Evolutionary conservation across 2,329 filamentous ascomycete species (phyloP), one percentile per base, ranked within the genome.

Genomic region (Venturia aucupariae): DNA sequence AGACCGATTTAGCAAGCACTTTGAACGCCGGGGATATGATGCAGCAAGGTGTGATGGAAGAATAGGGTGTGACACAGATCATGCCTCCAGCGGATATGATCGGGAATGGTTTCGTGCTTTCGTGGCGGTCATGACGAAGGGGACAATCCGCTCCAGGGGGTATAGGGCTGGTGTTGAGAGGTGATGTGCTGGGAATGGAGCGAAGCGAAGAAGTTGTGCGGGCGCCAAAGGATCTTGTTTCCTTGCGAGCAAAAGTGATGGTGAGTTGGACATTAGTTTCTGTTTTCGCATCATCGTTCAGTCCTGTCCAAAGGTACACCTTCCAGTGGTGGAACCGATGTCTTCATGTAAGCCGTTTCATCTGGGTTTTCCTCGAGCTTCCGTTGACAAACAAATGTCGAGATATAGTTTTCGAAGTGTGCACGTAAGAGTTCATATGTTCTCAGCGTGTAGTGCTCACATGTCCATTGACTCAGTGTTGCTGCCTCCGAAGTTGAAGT

Each of bases 121-220:
- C 69, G 68, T 66, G 39, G 42, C 66, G 71, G 69, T 73, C 72
- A 70, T 74, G 69, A 70, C 68, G 69, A 68, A 69, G 69, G 70
- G 71, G 68, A 65, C 64, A 68, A 68, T 67, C 67, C 67, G 69
- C 67, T 62, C 63, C 61, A 67, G 67, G 42, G 65, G 65, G 67
- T 63, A 65, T 54, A 64, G 61, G 55, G 63, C 60, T 60, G 24
- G 64, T 65, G 60, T 59, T 46, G 51, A 59, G 24, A 48, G 62
- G 59, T 38, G 63, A 60, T 39, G 57, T 63, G 59, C 51, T 57
- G 65, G 60, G 54, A 35, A 30, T 44, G 24, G 51, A 60, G 59
- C 42, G 61, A 62, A 59, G 57, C 64, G 44, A 46, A 32, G 59
- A 55, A 27, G 7, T 54, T 60, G 60, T 41, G 54, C 44, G 39